Evolutionary conservation across 1,139 yeast species (phyloP).

Genomic region (Taiozyma sp.): DNA sequence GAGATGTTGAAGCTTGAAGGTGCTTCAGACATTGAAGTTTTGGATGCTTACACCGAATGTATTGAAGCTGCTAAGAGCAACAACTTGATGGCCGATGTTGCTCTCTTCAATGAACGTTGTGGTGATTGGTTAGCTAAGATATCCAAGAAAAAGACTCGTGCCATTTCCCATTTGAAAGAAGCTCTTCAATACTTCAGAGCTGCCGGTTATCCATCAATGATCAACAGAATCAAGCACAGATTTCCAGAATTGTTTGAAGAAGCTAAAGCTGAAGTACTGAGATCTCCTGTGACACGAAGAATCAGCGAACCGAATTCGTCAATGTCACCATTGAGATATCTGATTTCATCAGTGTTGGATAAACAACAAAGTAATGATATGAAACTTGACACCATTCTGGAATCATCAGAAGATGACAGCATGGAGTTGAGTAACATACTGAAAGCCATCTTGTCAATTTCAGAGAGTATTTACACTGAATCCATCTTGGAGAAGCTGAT

Average conservation of each 20-base stretch:
- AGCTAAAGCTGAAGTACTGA: constrained; percentile 5
- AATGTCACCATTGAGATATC: constrained; percentile 11
- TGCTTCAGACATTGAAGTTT: constrained; percentile 31
- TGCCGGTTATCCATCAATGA: constrained; percentile 1
- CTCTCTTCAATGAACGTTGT: constrained; percentile 39
- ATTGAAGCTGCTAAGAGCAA: constrained; percentile 32
- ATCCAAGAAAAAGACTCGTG: constrained; percentile 22
- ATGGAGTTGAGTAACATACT: constrained; percentile 21
- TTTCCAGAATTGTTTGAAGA: constrained; percentile 14
- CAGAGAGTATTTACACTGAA: constrained; percentile 40
- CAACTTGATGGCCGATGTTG: constrained; percentile 36
- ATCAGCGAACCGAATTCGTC: constrained; percentile 3
- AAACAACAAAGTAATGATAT: constrained; percentile 8
- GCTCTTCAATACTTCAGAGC: constrained; percentile 8
- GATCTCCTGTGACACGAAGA: constrained; percentile 2
- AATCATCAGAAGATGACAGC: constrained; percentile 6
- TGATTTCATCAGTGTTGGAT: constrained; percentile 14
- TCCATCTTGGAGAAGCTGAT: constrained; percentile 37
- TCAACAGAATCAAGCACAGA: constrained; percentile 5
- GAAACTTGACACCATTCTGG: constrained; percentile 6
- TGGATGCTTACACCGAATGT: constrained; percentile 45
- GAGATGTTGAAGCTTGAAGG: constrained; percentile 12
- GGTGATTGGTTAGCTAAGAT: constrained; percentile 39
- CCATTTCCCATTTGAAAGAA: constrained; percentile 10
- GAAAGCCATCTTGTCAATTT: constrained; percentile 43